Base-by-base conservation (phyloP, 1,284 basidiomycete genomes). In the Ganoderma lingzhi region DNA sequence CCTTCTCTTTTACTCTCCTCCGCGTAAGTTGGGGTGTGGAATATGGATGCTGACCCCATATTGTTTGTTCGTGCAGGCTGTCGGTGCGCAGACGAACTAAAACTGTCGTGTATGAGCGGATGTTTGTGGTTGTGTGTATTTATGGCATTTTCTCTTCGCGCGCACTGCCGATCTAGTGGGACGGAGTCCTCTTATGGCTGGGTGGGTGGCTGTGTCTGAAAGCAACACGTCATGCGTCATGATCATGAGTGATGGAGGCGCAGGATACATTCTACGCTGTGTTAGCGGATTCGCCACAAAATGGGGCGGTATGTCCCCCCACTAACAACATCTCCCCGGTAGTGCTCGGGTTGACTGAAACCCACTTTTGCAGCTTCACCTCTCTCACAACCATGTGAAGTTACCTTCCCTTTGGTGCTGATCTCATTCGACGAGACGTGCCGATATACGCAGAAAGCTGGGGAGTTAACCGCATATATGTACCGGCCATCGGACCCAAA, bases 21-120 rank as follows among this genome's bases (percentile, higher is more conserved):
- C 63, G 53, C 42, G 32, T 9, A 17, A 45, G 44, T 4, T 45
- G 17, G 44, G 17, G 44, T 37, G 23, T 37, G 39, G n/a, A 56
- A 37, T 42, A 14, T 23, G 48, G n/a, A 35, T 39, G 30, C 12
- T 39, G 17, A 4, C 17, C 28, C 4, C 53, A 19, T 19, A 19
- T 48, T 63, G 44, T 51, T 28, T 66, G 14, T 42, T 37, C 53
- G 45, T 53, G 65, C 76, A 90, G 90, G 90, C 90, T 78, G 90
- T 92, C 28, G 90, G 90, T 48, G 90, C 90, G 42, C 90, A 91
- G 80, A 91, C 90, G 48, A 91, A 88, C 79, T 91, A 65, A 74
- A 67, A 65, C 28, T 14, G 68, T 59, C 35, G 60, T 65, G 66
- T 69, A 73, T 69, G 67, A 53, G 48, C 39, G 65, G 65, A 66